A percentile compares a stretch with the other conserved stretches of the same genome.
Conservation (phyloP, 2,329 filamentous ascomycete genomes). For the Alternaria triticimaculans region DNA sequence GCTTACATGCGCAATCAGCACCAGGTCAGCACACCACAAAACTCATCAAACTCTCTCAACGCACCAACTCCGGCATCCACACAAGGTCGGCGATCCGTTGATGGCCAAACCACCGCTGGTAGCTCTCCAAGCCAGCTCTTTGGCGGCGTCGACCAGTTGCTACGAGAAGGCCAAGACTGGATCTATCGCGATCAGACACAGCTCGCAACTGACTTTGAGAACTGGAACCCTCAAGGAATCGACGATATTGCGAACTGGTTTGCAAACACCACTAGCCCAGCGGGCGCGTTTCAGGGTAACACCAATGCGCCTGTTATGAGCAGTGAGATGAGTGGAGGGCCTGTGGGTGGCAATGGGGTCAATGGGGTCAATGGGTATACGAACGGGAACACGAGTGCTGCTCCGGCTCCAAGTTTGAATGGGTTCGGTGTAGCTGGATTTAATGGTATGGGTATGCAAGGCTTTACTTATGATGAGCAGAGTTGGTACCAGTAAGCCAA, state of each 20-base stretch:
- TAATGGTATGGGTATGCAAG: constrained; percentile 22
- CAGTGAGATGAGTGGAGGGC: constrained; percentile 24
- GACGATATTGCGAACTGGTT: constrained; percentile 44
- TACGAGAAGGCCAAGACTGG: constrained; percentile 68
- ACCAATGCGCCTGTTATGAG: background rate
- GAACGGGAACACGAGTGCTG: constrained; percentile 16
- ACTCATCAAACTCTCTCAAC: constrained; percentile 16
- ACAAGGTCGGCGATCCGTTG: constrained; percentile 34
- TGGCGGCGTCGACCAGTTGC: constrained; percentile 65
- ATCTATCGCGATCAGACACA: constrained; percentile 68
- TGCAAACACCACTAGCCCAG: constrained; percentile 24
- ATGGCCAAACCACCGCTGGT: constrained; percentile 35
- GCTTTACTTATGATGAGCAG: constrained; percentile 34
- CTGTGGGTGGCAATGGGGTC: constrained; percentile 17
- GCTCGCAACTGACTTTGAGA: constrained; percentile 67
- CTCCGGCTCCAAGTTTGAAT: constrained; percentile 1
- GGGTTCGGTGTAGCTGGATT: constrained; percentile 9
- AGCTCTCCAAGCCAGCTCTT: constrained; percentile 61
- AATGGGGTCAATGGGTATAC: constrained; percentile 12
- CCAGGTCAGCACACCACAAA: constrained; percentile 26
- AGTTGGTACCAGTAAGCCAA: constrained; percentile 30
- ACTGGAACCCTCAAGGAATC: constrained; percentile 57
- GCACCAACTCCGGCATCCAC: constrained; percentile 33
- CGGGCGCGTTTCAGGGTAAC: constrained; percentile 7
- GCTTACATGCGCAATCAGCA: constrained; percentile 43